Evolutionary conservation across 1,284 basidiomycete genomes (phyloP), one percentile per base, ranked within the genome.

Genomic region (Thecaphora thlaspeos): DNA sequence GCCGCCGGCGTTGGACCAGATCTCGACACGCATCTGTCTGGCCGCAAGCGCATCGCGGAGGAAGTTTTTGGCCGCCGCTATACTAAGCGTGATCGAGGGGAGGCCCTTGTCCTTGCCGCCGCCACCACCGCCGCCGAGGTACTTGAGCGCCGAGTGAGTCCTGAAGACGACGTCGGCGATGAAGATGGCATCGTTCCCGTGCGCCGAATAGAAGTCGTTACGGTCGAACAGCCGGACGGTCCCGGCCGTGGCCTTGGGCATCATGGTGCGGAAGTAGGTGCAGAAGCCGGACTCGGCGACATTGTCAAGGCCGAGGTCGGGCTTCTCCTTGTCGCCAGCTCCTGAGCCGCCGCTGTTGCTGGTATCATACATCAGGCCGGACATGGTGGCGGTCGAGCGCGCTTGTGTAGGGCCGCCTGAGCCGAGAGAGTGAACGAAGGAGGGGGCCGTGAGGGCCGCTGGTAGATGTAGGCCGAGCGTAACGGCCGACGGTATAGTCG

Each of bases 21-120:
- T 95, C 80, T 98, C 91, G n/a, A 98, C 85, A 28, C 89, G 85
- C 68, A 99, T 85, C 80, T 98, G 94, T 77, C 87, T 88, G 18
- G 85, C 81, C 2, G 94, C 97, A 49, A 99, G 80, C 1, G 91
- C 91, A 49, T 98, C 93, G 41, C 95, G 82, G 43, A 99, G 80
- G 64, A 96, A 88, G 38, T 83, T 83, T 70, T 90, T 90, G 1
- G 92, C 91, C n/a, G 91, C 86, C 21, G 85, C 85, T 45, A 84
- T 81, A 72, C 86, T 90, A 49, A 99, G 82, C 0, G 85, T 87
- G 47, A 95, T 90, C n/a, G 71, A 75, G 14, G 75, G 61, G 15
- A 76, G 60, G 22, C 48, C 43, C 22, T 58, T 59, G 40, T 60
- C 55, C 49, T 70, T 71, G 26, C 57, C 61, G 7, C 51, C 48